These are phyloP conservation scores for Pleurotus eryngii DNA, from an alignment of 768 basidiomycete genomes.

Conservation along the genomic window DNA sequence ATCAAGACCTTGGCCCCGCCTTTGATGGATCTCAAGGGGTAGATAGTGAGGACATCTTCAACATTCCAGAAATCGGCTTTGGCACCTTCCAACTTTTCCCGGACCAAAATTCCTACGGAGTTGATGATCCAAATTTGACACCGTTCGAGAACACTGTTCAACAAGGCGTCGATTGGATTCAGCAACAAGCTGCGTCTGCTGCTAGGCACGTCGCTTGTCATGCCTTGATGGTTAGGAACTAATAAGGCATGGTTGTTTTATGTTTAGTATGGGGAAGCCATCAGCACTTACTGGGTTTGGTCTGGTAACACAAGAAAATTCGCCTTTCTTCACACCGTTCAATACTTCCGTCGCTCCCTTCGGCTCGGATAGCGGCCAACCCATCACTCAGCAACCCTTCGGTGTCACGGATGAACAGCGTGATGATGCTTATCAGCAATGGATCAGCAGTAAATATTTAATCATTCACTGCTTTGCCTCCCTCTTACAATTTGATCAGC, in stretches of 20 bases:
- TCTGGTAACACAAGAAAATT: slow-evolving; percentile 55
- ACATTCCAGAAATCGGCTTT: slow-evolving; percentile 55
- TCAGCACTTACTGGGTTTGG: slow-evolving; percentile 53
- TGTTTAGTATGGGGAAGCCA: slow-evolving; percentile 17
- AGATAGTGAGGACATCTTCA: slow-evolving; percentile 62
- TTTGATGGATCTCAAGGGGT: slow-evolving; percentile 66
- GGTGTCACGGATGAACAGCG: slow-evolving; percentile 54
- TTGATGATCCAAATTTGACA: slow-evolving; percentile 44
- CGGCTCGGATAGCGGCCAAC: slow-evolving; percentile 12
- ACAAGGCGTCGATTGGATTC: slow-evolving; percentile 54
- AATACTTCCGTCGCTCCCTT: slow-evolving; percentile 31
- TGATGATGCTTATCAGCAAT: slow-evolving; percentile 49
- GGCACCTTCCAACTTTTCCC: slow-evolving; percentile 65
- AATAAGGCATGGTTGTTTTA: not conserved
- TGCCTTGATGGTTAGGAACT: slow-evolving; percentile 18
- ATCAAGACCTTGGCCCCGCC: slow-evolving; percentile 40
- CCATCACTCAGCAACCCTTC: slow-evolving; percentile 27
- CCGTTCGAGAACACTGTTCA: slow-evolving; percentile 51
- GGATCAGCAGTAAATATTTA: slow-evolving; percentile 42
- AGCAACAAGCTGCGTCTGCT: slow-evolving; percentile 38
- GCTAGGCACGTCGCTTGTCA: slow-evolving; percentile 20
- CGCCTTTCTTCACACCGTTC: slow-evolving; percentile 58
- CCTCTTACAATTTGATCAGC: slow-evolving; percentile 20
- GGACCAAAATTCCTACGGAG: slow-evolving; percentile 56
- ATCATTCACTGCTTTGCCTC: not conserved